phyloP scores from a whole-genome alignment of 2,329 filamentous ascomycete genomes.

The Kalmusia sp. region DNA sequence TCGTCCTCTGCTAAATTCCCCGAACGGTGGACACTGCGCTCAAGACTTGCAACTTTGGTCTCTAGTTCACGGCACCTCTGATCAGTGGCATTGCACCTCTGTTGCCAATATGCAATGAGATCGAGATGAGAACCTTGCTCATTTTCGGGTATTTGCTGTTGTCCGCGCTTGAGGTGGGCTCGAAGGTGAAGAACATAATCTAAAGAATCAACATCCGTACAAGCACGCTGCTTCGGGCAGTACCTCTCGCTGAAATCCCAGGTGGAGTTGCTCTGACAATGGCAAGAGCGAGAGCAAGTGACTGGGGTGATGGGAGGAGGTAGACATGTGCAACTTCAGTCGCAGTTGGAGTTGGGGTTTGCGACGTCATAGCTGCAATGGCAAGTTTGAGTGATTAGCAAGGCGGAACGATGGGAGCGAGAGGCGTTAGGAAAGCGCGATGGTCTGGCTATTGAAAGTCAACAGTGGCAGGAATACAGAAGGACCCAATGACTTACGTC shows the following conservation, averaged over 20 bases:
- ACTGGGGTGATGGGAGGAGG: constrained; percentile 27
- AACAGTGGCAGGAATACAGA: too few relatives aligned
- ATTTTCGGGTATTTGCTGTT: constrained; percentile 24
- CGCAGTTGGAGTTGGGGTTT: background rate
- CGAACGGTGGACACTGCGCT: constrained; percentile 34
- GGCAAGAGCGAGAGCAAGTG: constrained; percentile 43
- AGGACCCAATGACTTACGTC: too few relatives aligned
- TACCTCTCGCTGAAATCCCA: constrained; percentile 40
- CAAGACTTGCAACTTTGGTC: constrained; percentile 30
- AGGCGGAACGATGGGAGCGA: background rate
- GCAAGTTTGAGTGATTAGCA: background rate
- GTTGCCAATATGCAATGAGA: constrained; percentile 48
- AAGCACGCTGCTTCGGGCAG: background rate
- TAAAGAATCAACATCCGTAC: constrained; percentile 17
- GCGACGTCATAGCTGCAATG: constrained; percentile 12
- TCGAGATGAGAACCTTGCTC: constrained; percentile 46
- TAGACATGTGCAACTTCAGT: background rate
- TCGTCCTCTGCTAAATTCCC: constrained; percentile 3
- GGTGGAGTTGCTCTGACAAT: constrained; percentile 49
- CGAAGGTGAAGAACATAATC: constrained; percentile 45
- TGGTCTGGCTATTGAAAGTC: too few relatives aligned
- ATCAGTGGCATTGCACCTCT: constrained; percentile 32
- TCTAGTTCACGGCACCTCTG: constrained; percentile 30
- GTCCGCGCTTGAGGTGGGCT: constrained; percentile 37
- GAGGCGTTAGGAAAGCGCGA: background rate